phyloP scores from a whole-genome alignment of 129 eudicot species.

The Artemisia annua region DNA sequence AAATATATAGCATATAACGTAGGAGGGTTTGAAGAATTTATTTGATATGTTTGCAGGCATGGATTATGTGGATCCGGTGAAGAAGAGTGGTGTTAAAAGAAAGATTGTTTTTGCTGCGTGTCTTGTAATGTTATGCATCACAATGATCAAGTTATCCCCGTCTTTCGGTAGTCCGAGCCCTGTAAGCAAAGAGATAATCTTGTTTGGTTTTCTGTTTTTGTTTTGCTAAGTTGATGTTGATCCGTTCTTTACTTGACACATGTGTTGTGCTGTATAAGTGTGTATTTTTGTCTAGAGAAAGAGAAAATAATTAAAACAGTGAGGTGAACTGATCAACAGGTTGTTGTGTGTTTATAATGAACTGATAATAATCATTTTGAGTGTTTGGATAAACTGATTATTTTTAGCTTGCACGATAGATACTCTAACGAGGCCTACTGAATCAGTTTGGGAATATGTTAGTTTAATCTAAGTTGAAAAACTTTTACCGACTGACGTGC shows the following conservation, averaged over 20 bases:
- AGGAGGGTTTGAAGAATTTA: not conserved
- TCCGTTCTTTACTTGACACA: not conserved
- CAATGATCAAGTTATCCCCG: slow-evolving; percentile 59
- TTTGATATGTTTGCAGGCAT: slow-evolving; percentile 45
- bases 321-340: not conserved
- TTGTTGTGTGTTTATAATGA: not conserved
- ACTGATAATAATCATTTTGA: not conserved
- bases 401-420: not conserved
- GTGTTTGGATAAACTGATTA: slow-evolving; percentile 1
- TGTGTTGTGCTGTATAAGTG: not conserved
- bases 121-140: slow-evolving; percentile 53
- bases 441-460: not conserved
- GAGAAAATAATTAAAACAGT: no score
- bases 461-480: not conserved
- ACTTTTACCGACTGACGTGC: not conserved
- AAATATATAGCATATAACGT: not conserved
- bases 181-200: slow-evolving; percentile 36
- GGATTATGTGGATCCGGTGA: slow-evolving; percentile 67
- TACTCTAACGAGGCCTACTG: not conserved
- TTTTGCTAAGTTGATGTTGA: slow-evolving; percentile 14
- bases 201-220: slow-evolving; percentile 11
- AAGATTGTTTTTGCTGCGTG: slow-evolving; percentile 60
- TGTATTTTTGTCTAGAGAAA: not conserved
- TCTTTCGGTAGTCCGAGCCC: slow-evolving; percentile 49
- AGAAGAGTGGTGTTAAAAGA: slow-evolving; percentile 50